phyloP scores from a whole-genome alignment of 768 basidiomycete species.

The Crepidotus variabilis region DNA sequence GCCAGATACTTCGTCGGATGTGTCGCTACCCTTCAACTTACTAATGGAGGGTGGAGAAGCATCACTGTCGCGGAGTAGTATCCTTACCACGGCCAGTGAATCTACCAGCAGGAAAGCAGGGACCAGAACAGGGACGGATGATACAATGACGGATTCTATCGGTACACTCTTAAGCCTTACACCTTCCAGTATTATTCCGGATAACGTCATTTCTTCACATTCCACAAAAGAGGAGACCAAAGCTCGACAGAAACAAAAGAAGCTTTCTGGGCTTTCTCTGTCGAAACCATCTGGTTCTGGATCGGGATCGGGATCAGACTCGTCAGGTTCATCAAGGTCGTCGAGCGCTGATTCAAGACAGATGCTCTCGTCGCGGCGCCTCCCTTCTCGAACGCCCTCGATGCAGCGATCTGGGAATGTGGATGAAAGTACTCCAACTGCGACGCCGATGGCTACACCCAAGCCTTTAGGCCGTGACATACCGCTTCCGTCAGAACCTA shows the following conservation, averaged over 20 bases:
- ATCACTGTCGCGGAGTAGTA: background rate
- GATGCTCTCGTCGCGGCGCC: background rate
- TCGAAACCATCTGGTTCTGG: conserved; percentile 19
- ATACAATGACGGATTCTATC: conserved; percentile 1
- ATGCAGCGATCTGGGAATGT: conserved; percentile 5
- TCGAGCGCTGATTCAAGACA: conserved; percentile 18
- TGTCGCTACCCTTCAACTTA: background rate
- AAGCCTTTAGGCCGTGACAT: conserved; percentile 4
- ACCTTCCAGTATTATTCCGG: background rate
- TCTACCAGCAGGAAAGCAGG: background rate
- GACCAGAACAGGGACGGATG: background rate
- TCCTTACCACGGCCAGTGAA: background rate
- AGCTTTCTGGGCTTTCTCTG: conserved; percentile 36
- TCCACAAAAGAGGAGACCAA: background rate
- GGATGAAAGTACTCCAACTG: conserved; percentile 17
- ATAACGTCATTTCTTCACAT: background rate
- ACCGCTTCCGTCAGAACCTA: conserved; percentile 7
- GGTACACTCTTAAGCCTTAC: conserved; percentile 1
- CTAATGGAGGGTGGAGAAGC: background rate
- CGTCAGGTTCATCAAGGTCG: conserved; percentile 15
- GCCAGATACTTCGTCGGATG: background rate
- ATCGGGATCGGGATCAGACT: conserved; percentile 4
- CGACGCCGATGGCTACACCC: conserved; percentile 22
- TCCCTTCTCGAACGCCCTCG: background rate
- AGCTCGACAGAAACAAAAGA: conserved; percentile 9